These are phyloP conservation scores for Sisymbrium irio DNA, from an alignment of 345 rosid species.

Conservation along the genomic window DNA sequence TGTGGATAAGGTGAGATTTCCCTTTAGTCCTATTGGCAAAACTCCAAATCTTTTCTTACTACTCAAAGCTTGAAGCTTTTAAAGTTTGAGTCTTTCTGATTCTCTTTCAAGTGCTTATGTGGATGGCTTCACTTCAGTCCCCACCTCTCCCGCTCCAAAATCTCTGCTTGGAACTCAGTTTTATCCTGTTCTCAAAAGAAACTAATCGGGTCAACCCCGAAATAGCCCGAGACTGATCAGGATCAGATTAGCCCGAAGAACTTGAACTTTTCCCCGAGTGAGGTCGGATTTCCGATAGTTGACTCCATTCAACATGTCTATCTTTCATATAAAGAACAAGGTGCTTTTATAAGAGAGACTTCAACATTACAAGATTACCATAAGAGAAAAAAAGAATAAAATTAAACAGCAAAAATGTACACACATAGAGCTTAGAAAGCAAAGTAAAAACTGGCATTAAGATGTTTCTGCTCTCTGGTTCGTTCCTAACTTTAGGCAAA, in stretches of 20 bases:
- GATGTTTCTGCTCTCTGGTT: slow-evolving; percentile 18
- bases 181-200: background rate
- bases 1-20: slow-evolving; percentile 99
- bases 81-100: slow-evolving; percentile 17
- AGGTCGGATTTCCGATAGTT: background rate
- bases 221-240: background rate
- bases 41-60: slow-evolving; percentile 7
- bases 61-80: background rate
- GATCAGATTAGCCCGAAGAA: background rate
- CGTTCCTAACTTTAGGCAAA: slow-evolving; percentile 11
- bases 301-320: background rate
- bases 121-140: slow-evolving; percentile 12
- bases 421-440: slow-evolving; percentile 1
- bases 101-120: slow-evolving; percentile 1
- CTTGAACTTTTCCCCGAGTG: background rate
- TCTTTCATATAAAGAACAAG: background rate
- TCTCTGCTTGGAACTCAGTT: background rate
- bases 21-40: slow-evolving; percentile 64
- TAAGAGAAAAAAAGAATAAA: background rate
- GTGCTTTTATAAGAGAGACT: background rate
- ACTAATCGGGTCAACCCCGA: background rate
- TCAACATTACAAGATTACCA: background rate
- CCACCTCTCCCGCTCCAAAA: slow-evolving; percentile 15
- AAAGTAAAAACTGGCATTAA: slow-evolving; percentile 20
- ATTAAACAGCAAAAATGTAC: background rate